Evolutionary conservation across 164 flowering plant genomes (phyloP).

Genomic region (Sextonia rubra): DNA sequence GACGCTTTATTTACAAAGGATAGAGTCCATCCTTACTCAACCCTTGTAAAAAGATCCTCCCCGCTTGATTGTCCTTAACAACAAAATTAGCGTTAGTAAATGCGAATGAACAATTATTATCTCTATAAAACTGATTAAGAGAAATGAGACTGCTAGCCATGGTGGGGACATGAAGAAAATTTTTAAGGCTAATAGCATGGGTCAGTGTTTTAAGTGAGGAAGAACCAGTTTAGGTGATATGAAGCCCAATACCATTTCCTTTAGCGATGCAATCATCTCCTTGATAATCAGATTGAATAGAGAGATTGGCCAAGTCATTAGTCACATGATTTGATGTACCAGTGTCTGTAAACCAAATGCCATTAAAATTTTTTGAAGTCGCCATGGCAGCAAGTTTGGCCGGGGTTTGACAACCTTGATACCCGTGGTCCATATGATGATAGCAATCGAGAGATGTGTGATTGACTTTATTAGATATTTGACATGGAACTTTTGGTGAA

Average conservation of each 20-base stretch:
- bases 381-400: neutral
- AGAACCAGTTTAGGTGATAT: neutral
- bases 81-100: neutral
- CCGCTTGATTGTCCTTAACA: conserved; percentile 1
- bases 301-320: neutral
- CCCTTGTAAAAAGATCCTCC: neutral
- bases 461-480: neutral
- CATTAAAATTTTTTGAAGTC: neutral
- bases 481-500: neutral
- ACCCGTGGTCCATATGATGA: neutral
- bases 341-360: neutral
- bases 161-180: neutral
- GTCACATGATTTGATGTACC: neutral
- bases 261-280: neutral
- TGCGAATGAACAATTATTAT: neutral
- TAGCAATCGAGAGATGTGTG: neutral
- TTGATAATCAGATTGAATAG: neutral
- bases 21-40: neutral
- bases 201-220: neutral
- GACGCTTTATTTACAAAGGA: neutral
- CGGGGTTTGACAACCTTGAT: neutral
- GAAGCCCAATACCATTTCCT: neutral
- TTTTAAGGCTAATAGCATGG: neutral
- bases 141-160: neutral
- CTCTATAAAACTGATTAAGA: neutral